Conservation (phyloP, 2,329 filamentous ascomycete genomes). For the Aureobasidium vineae region DNA sequence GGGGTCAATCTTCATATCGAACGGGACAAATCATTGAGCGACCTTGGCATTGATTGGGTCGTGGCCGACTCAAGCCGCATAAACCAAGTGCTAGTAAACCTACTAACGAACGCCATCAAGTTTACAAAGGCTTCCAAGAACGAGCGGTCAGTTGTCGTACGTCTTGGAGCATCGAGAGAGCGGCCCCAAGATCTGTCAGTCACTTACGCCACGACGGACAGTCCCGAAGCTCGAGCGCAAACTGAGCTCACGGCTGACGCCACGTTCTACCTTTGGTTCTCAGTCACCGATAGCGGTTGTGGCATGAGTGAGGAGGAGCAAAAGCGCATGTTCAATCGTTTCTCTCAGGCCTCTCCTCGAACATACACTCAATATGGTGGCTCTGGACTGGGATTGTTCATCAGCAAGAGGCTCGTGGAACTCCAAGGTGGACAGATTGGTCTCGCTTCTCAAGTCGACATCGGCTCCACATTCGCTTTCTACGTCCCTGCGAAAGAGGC, state of each 20-base stretch:
- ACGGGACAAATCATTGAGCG: constrained; percentile 36
- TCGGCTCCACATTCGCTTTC: constrained; percentile 65
- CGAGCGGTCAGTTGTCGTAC: constrained; percentile 37
- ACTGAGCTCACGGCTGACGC: not conserved
- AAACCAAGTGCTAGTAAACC: constrained; percentile 41
- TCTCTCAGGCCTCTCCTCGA: constrained; percentile 67
- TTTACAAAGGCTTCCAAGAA: constrained; percentile 28
- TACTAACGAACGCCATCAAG: constrained; percentile 36
- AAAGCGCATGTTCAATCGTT: constrained; percentile 60
- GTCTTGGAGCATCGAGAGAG: constrained; percentile 36
- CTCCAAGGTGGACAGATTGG: constrained; percentile 70
- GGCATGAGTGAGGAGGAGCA: constrained; percentile 37
- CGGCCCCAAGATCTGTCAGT: not conserved
- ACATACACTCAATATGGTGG: constrained; percentile 44
- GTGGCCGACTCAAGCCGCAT: constrained; percentile 36
- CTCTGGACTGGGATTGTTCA: constrained; percentile 67
- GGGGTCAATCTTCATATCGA: constrained; percentile 49
- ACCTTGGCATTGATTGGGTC: constrained; percentile 34
- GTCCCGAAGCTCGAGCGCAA: not conserved
- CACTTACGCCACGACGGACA: not conserved
- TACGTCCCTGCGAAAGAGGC: constrained; percentile 36
- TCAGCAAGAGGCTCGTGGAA: constrained; percentile 64
- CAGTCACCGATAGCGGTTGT: constrained; percentile 40
- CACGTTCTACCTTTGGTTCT: constrained; percentile 39
- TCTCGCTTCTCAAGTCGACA: constrained; percentile 56